Evolutionary conservation across 169 alveolate genomes (phyloP), one percentile per base, ranked within the genome.

Genomic region (Pseudocohnilembus persalinus): DNA sequence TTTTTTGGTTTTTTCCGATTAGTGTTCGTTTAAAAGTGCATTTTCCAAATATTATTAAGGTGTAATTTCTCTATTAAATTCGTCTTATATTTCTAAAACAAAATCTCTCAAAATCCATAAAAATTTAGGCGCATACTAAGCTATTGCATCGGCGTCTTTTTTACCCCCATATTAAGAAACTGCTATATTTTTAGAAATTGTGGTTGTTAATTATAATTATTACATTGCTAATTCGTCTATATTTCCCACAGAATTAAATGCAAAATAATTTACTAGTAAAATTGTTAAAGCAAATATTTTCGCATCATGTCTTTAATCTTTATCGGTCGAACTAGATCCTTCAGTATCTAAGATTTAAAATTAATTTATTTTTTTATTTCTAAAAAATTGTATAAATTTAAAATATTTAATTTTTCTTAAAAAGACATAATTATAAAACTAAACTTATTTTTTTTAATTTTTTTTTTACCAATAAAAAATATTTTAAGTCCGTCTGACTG

Each of bases 81-180:
- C 90, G 29, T 92, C 95, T 26, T 84, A 86, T 72, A 94, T 76
- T 74, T 93, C 95, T 1, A 96, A 84, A 26, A 93, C 93, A 85
- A 96, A 96, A 89, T 96, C 98, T 90, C 97, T 92, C 72, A 96
- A 88, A 28, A 94, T 83, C 97, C 98, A 96, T 15, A 96, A 64
- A 84, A 96, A 96, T 83, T 92, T 90, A 0, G 97, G 98, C 25
- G 96, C 88, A n/a, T 82, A 85, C 27, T 83, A 76, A 81, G 93
- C 81, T 29, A 92, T 75, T 49, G 83, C 68, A 63, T 88, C 74
- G 4, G 4, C 4, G 64, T 93, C 88, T 83, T 88, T 88, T 64
- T 88, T 85, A 1, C 65, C 82, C n/a, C 80, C 81, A 28, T 77
- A 33, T 32, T 85, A 75, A 15, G 78, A 83, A 11, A 65, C 83